Conservation (phyloP, 2,329 filamentous ascomycete species). For the Ciborinia camelliae region DNA sequence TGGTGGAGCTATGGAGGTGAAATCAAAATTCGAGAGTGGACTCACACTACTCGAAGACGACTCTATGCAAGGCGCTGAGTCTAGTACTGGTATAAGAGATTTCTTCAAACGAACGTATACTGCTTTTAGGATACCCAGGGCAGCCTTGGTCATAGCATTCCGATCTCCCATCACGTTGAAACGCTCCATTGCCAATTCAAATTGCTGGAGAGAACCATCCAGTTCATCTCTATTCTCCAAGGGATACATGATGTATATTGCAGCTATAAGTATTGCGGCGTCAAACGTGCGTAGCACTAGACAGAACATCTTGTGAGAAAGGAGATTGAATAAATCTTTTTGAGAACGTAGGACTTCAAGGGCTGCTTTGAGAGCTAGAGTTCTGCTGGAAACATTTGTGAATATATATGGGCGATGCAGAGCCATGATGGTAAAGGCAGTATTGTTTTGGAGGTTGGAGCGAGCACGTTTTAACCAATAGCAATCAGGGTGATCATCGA, state of each 20-base stretch:
- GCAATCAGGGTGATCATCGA: slow-evolving; percentile 50
- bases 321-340: slow-evolving; percentile 46
- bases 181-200: slow-evolving; percentile 56
- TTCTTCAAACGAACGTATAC: slow-evolving; percentile 52
- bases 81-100: slow-evolving; percentile 37
- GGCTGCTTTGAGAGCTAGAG: slow-evolving; percentile 53
- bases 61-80: slow-evolving; percentile 17
- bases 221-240: slow-evolving; percentile 50
- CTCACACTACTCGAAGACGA: slow-evolving; percentile 10
- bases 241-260: slow-evolving; percentile 59
- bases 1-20: slow-evolving; percentile 50
- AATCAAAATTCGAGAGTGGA: slow-evolving; percentile 40
- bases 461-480: slow-evolving; percentile 51
- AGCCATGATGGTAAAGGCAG: slow-evolving; percentile 53
- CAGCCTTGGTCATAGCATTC: slow-evolving; percentile 52
- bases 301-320: slow-evolving; percentile 51
- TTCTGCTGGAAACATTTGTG: slow-evolving; percentile 51
- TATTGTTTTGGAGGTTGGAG: slow-evolving; percentile 46
- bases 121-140: slow-evolving; percentile 52
- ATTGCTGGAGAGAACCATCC: slow-evolving; percentile 52
- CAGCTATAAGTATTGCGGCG: slow-evolving; percentile 58
- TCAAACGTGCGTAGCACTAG: slow-evolving; percentile 63
- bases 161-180: slow-evolving; percentile 53
- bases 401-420: slow-evolving; percentile 61
- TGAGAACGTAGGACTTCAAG: slow-evolving; percentile 55